Evolutionary conservation across 345 rosid species (phyloP).

Genomic region (Geranium brycei): DNA sequence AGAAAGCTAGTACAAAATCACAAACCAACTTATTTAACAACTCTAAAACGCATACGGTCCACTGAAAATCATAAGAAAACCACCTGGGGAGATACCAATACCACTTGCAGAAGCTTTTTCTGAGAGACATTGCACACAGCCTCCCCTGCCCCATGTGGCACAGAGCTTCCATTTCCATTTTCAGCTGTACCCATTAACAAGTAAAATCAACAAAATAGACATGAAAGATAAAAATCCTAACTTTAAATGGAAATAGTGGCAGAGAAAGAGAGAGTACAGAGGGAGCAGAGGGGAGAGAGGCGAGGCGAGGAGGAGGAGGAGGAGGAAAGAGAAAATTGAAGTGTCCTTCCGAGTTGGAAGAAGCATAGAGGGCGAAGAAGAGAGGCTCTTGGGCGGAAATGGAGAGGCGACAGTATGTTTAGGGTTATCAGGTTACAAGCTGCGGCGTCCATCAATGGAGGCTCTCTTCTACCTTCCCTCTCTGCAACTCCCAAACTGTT

Average conservation of each 20-base stretch:
- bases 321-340: background rate
- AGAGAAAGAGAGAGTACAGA: slow-evolving; percentile 13
- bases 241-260: no score
- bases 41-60: background rate
- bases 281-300: slow-evolving; percentile 23
- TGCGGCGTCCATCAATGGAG: no score
- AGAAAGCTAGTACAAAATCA: no score
- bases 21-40: no score
- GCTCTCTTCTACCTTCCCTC: no score
- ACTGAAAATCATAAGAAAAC: background rate
- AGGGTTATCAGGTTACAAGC: slow-evolving; percentile 25
- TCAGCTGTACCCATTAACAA: slow-evolving; percentile 23
- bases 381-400: slow-evolving; percentile 6
- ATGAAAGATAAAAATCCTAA: no score
- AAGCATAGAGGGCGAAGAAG: slow-evolving; percentile 17
- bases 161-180: slow-evolving; percentile 24
- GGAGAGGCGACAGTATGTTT: slow-evolving; percentile 23
- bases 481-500: no score
- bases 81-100: slow-evolving; percentile 92
- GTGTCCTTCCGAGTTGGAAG: no score
- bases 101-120: slow-evolving; percentile 67
- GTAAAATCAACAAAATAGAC: no score
- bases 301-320: slow-evolving; percentile 11
- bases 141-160: slow-evolving; percentile 37
- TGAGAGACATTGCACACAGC: slow-evolving; percentile 23